phyloP scores from a whole-genome alignment of 148 eudicot genomes.

The Camellia granthamiana region DNA sequence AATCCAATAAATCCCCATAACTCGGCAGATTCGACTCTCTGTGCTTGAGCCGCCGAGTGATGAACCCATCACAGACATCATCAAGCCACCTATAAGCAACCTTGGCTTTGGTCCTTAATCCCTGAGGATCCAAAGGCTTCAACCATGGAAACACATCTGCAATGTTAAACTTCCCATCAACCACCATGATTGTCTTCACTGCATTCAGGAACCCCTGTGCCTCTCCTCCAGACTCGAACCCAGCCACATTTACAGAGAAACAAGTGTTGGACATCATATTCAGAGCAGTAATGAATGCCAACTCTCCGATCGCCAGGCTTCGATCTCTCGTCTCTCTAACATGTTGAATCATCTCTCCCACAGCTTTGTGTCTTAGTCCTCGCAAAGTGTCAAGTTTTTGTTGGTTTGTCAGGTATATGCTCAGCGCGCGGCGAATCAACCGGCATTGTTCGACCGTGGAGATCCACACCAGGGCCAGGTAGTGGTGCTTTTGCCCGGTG shows the following conservation, averaged over 20 bases:
- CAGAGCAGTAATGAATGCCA: constrained; percentile 9
- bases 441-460: neutral
- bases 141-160: too few species aligned
- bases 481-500: neutral
- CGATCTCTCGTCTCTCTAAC: neutral
- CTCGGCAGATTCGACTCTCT: neutral
- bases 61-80: neutral
- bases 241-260: constrained; percentile 3
- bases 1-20: too few species aligned
- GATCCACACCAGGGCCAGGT: neutral
- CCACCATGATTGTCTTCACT: neutral
- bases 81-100: neutral
- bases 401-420: neutral
- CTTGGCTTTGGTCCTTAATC: constrained; percentile 6
- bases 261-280: constrained; percentile 11
- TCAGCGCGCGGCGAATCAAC: neutral
- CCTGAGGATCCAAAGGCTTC: neutral
- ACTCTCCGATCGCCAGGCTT: neutral
- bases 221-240: neutral
- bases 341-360: constrained; percentile 1
- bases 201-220: neutral
- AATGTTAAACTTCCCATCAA: too few species aligned
- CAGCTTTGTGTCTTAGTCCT: constrained; percentile 1
- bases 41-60: neutral
- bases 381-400: neutral